Conservation (phyloP, 768 basidiomycete species). For the Pholiota molesta region DNA sequence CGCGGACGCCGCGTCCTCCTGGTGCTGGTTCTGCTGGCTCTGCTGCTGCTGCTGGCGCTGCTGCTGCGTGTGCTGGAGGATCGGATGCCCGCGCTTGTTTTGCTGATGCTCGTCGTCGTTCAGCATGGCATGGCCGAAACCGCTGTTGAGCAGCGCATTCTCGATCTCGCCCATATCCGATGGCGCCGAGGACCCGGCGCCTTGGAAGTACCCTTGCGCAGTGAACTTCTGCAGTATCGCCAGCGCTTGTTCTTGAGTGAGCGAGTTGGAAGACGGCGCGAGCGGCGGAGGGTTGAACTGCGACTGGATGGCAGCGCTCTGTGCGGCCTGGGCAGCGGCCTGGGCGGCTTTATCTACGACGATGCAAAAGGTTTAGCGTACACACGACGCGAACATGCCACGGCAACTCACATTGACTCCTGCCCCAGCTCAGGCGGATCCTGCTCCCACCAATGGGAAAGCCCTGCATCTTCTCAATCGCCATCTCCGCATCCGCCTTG, state of each 20-base stretch:
- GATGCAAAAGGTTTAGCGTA: conserved; percentile 3
- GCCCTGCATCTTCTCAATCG: conserved; percentile 97
- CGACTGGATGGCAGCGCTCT: conserved; percentile 68
- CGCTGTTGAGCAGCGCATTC: conserved; percentile 20
- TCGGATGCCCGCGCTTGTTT: conserved; percentile 1
- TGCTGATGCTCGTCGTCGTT: neutral
- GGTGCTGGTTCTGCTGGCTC: conserved; percentile 17
- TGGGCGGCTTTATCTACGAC: conserved; percentile 84
- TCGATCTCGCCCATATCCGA: conserved; percentile 21
- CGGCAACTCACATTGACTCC: conserved; percentile 77
- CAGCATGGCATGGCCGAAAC: neutral
- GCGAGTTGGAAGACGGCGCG: conserved; percentile 26
- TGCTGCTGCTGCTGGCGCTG: conserved; percentile 7
- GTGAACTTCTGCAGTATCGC: conserved; percentile 62
- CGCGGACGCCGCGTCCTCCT: conserved; percentile 14
- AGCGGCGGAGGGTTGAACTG: conserved; percentile 31
- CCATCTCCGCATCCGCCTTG: conserved; percentile 88
- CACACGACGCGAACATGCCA: conserved; percentile 1
- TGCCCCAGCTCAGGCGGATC: conserved; percentile 91
- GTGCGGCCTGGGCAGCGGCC: conserved; percentile 83
- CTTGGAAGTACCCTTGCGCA: conserved; percentile 37
- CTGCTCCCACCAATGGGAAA: conserved; percentile 92
- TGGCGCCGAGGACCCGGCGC: conserved; percentile 5
- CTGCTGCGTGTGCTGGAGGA: conserved; percentile 4
- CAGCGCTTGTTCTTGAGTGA: conserved; percentile 67